These are phyloP conservation scores for Pythium vanterpoolii DNA, from an alignment of 352 stramenopile genomes.

Conservation along the genomic window DNA sequence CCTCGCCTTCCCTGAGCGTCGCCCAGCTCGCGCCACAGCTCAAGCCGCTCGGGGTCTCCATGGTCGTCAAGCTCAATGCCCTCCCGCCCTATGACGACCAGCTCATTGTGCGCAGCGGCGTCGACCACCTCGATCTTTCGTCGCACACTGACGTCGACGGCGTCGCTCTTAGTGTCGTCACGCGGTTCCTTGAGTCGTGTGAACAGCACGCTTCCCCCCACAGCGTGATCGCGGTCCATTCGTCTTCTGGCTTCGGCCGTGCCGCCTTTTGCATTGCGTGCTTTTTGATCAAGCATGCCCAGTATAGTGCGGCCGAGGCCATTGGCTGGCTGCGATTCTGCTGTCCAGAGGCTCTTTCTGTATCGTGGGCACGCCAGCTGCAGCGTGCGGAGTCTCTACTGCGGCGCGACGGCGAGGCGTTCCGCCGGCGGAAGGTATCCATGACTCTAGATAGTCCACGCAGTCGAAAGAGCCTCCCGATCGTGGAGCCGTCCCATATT, in stretches of 20 bases:
- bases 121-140: constrained; percentile 90
- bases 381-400: constrained; percentile 85
- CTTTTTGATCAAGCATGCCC: constrained; percentile 98
- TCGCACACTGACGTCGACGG: constrained; percentile 32
- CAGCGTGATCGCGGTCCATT: constrained; percentile 79
- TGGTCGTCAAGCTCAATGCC: constrained; percentile 93
- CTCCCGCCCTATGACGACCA: constrained; percentile 88
- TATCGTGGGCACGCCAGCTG: constrained; percentile 88
- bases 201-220: constrained; percentile 46
- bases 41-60: constrained; percentile 64
- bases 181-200: constrained; percentile 84
- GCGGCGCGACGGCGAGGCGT: constrained; percentile 47
- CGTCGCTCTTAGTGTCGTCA: constrained; percentile 75
- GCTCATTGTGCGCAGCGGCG: constrained; percentile 77
- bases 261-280: constrained; percentile 95
- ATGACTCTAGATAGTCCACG: too few relatives aligned
- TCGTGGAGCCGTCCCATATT: constrained; percentile 32
- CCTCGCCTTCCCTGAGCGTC: constrained; percentile 7
- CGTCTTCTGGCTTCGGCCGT: constrained; percentile 74
- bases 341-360: constrained; percentile 82
- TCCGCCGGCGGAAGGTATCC: constrained; percentile 18
- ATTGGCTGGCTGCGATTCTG: constrained; percentile 96
- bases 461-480: background rate
- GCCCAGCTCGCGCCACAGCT: constrained; percentile 18
- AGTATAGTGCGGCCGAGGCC: constrained; percentile 92